These are phyloP conservation scores for Furculomyces boomerangus DNA, from an alignment of 371 early-diverging fungal species.

Conservation along the genomic window DNA sequence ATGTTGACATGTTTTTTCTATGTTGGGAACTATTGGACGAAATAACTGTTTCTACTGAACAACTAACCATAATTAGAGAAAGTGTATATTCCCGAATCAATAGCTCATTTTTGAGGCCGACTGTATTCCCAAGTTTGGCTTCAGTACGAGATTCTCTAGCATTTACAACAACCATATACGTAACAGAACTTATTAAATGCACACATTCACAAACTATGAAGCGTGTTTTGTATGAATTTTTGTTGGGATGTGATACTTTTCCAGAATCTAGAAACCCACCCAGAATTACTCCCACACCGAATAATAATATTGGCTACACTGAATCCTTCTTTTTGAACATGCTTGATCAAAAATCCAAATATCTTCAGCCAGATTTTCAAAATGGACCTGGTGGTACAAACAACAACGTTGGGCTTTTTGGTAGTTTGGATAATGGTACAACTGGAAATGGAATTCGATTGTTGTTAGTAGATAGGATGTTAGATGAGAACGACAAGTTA, in stretches of 20 bases:
- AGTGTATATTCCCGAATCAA: neutral
- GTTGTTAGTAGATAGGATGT: conserved; percentile 15
- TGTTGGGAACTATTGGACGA: conserved; percentile 26
- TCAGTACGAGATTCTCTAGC: neutral
- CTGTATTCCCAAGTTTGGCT: neutral
- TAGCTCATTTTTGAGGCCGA: conserved; percentile 1
- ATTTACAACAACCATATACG: conserved; percentile 15
- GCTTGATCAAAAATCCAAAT: conserved; percentile 17
- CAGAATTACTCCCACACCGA: neutral
- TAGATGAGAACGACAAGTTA: conserved; percentile 22
- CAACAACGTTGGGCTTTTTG: conserved; percentile 5
- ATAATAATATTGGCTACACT: neutral
- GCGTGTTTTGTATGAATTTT: conserved; percentile 13
- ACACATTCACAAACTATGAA: conserved; percentile 13
- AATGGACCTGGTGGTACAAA: conserved; percentile 14
- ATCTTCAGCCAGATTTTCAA: conserved; percentile 16
- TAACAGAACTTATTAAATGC: conserved; percentile 11
- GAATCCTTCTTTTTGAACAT: conserved; percentile 2
- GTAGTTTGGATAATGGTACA: neutral
- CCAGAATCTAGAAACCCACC: conserved; percentile 2
- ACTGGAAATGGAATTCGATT: conserved; percentile 6
- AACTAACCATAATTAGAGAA: neutral
- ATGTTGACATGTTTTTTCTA: conserved; percentile 19
- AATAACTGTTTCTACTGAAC: conserved; percentile 2
- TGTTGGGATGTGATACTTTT: conserved; percentile 11